Evolutionary conservation across 2,329 filamentous ascomycete species (phyloP).

Genomic region (Aspergillus sp.): DNA sequence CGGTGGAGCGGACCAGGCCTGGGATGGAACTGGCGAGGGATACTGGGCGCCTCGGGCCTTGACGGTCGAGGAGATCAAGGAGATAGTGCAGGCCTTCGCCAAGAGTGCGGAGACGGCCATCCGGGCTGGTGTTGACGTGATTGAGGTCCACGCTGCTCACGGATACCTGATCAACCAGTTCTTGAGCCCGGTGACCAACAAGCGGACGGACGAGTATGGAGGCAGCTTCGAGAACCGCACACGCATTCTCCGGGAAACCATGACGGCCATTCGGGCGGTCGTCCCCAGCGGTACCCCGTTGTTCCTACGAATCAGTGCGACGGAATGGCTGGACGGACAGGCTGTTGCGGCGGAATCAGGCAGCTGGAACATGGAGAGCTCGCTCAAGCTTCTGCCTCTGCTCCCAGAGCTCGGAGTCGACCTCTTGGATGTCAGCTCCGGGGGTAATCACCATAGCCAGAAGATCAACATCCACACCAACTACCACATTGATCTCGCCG

Average conservation of each 20-base stretch:
- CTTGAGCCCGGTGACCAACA: conserved; percentile 68
- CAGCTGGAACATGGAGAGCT: conserved; percentile 45
- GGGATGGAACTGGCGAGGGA: conserved; percentile 60
- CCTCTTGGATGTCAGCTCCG: conserved; percentile 49
- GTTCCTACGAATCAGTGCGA: conserved; percentile 69
- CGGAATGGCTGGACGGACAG: conserved; percentile 67
- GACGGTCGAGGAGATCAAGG: conserved; percentile 66
- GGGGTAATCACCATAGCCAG: conserved; percentile 49
- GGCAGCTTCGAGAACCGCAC: conserved; percentile 62
- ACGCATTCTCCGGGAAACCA: conserved; percentile 66
- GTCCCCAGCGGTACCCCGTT: conserved; percentile 70
- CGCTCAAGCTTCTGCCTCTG: conserved; percentile 42
- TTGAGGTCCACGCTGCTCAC: conserved; percentile 78
- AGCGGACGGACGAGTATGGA: conserved; percentile 59
- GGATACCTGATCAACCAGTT: conserved; percentile 74
- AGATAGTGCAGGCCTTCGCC: conserved; percentile 62
- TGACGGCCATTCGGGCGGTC: conserved; percentile 58
- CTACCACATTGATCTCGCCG: conserved; percentile 54
- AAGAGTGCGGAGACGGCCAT: conserved; percentile 61
- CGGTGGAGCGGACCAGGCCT: conserved; percentile 54
- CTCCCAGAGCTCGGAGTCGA: conserved; percentile 47
- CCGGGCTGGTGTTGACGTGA: conserved; percentile 70
- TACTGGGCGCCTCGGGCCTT: conserved; percentile 67
- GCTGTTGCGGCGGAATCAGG: conserved; percentile 23
- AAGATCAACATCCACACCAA: conserved; percentile 48